Evolutionary conservation across 1,284 basidiomycete species (phyloP).

Genomic region (Irpex sp.): DNA sequence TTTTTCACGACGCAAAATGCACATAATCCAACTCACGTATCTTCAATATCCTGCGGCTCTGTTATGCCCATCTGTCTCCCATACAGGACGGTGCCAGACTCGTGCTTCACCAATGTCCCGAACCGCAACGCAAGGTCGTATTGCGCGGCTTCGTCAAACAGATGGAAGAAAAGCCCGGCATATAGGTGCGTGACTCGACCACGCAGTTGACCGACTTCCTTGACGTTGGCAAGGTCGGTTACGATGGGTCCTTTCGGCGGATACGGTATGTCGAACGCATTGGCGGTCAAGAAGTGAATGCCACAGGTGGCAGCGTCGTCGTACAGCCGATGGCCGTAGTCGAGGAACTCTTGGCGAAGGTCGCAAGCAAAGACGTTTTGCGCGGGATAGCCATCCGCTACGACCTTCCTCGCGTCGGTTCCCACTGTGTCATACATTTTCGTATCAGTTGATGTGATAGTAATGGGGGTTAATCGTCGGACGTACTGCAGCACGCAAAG

Average conservation of each 20-base stretch:
- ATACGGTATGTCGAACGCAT: slow-evolving; percentile 27
- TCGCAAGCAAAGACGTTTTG: slow-evolving; percentile 29
- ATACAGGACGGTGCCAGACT: slow-evolving; percentile 25
- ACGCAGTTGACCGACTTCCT: slow-evolving; percentile 12
- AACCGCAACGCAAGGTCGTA: slow-evolving; percentile 28
- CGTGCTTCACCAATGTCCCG: slow-evolving; percentile 22
- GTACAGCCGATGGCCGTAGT: slow-evolving; percentile 29
- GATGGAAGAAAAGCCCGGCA: slow-evolving; percentile 32
- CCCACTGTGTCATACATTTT: slow-evolving; percentile 25
- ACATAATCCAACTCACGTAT: slow-evolving; percentile 19
- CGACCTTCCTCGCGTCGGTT: slow-evolving; percentile 32
- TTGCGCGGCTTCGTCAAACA: slow-evolving; percentile 33
- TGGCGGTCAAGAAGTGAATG: slow-evolving; percentile 30
- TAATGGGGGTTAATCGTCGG: too few relatives aligned
- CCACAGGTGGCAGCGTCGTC: slow-evolving; percentile 16
- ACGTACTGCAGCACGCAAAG: too few relatives aligned
- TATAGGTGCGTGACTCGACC: slow-evolving; percentile 26
- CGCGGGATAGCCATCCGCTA: slow-evolving; percentile 29
- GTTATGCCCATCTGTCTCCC: slow-evolving; percentile 30
- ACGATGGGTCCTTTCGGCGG: slow-evolving; percentile 1
- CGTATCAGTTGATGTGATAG: too few relatives aligned
- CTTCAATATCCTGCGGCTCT: slow-evolving; percentile 25
- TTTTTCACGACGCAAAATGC: too few relatives aligned
- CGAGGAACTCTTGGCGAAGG: slow-evolving; percentile 30
- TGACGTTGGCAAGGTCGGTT: slow-evolving; percentile 10